Evolutionary conservation across 306 rosid species (phyloP).

Genomic region (Prosopis cineraria): DNA sequence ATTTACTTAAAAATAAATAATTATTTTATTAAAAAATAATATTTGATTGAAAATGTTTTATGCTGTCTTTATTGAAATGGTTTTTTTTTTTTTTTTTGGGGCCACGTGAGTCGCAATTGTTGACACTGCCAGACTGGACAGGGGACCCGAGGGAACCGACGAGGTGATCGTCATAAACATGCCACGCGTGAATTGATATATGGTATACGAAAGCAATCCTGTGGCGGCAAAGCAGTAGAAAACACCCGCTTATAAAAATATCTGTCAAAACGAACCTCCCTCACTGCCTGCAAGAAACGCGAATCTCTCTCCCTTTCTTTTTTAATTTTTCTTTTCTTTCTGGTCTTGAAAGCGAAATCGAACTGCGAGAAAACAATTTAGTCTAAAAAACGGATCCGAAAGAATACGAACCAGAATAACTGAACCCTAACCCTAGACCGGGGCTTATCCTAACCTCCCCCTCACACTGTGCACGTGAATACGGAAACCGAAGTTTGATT

Average conservation of each 20-base stretch:
- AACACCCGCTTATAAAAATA: constrained; percentile 45
- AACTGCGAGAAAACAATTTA: constrained; percentile 45
- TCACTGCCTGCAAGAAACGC: constrained; percentile 55
- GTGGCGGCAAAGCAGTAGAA: constrained; percentile 34
- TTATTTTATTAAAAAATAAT: too few relatives aligned
- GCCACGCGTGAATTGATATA: constrained; percentile 26
- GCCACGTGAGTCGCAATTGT: too few relatives aligned
- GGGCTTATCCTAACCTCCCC: constrained; percentile 54
- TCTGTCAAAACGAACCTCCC: constrained; percentile 42
- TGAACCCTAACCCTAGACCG: constrained; percentile 75
- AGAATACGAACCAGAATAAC: constrained; percentile 62
- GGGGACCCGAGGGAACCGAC: constrained; percentile 1
- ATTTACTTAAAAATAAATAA: too few relatives aligned
- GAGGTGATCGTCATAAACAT: constrained; percentile 23
- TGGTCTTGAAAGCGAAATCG: constrained; percentile 61
- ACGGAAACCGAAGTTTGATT: constrained; percentile 36
- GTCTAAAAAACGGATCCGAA: constrained; percentile 68
- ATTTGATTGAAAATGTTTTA: too few relatives aligned
- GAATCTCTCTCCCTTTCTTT: constrained; percentile 44
- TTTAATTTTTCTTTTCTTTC: constrained; percentile 15
- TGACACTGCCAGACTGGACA: too few relatives aligned
- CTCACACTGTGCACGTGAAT: constrained; percentile 26
- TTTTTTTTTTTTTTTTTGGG: too few relatives aligned
- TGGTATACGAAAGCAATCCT: constrained; percentile 14
- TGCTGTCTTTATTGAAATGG: too few relatives aligned